Percentiles rank a stretch among this genome's conserved stretches.
These are phyloP conservation scores for Aureobasidium vineae DNA, from an alignment of 2,329 filamentous ascomycete genomes.

Conservation along the genomic window DNA sequence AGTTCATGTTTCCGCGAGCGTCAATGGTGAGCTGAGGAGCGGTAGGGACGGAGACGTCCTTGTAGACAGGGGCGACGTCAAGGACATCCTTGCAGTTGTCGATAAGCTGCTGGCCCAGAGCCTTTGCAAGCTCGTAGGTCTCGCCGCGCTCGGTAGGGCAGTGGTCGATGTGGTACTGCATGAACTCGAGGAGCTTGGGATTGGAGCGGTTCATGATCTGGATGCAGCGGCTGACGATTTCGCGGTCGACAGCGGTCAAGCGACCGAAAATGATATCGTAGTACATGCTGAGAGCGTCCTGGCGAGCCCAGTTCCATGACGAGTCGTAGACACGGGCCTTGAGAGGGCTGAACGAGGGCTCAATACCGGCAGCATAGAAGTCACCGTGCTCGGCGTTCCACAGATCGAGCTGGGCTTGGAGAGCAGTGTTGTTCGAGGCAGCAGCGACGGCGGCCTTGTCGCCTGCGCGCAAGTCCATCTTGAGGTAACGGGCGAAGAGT, in stretches of 20 bases:
- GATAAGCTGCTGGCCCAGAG: slow-evolving; percentile 88
- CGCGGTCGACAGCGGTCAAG: slow-evolving; percentile 87
- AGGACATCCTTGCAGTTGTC: slow-evolving; percentile 97
- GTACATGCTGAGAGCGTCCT: slow-evolving; percentile 97
- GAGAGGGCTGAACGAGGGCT: slow-evolving; percentile 86
- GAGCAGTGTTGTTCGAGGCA: slow-evolving; percentile 78
- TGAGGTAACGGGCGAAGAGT: slow-evolving; percentile 90
- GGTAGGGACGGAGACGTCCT: slow-evolving; percentile 90
- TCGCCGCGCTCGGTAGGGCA: slow-evolving; percentile 95
- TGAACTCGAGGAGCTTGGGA: slow-evolving; percentile 91
- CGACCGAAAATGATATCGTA: slow-evolving; percentile 98
- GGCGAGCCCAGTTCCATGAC: slow-evolving; percentile 98
- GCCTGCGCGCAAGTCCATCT: slow-evolving; percentile 93
- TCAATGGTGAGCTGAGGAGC: slow-evolving; percentile 92
- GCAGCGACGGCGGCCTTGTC: slow-evolving; percentile 88
- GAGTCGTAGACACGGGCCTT: slow-evolving; percentile 98
- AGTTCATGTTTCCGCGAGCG: slow-evolving; percentile 86
- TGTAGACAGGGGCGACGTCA: slow-evolving; percentile 80
- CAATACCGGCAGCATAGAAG: slow-evolving; percentile 91
- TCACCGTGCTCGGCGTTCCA: slow-evolving; percentile 97
- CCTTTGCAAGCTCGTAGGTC: slow-evolving; percentile 96
- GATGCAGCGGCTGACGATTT: slow-evolving; percentile 98
- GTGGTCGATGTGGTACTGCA: slow-evolving; percentile 99
- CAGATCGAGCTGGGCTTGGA: slow-evolving; percentile 90
- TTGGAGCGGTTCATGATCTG: slow-evolving; percentile 99